Base-by-base conservation (phyloP, 176 grass and related monocot species). In the Otatea glauca region DNA sequence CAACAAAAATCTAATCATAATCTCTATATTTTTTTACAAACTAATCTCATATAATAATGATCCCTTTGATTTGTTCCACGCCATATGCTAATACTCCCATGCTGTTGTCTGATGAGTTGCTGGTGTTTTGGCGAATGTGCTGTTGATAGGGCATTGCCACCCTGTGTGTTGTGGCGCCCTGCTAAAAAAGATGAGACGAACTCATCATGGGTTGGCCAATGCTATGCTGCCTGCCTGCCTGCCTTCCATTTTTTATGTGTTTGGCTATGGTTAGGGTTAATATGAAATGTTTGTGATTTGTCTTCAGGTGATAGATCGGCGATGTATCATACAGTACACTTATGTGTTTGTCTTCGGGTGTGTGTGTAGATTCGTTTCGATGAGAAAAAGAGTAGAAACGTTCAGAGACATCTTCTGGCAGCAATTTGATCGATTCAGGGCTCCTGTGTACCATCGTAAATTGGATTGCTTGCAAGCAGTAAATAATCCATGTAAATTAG, bases 101-200 rank as follows among this genome's bases (percentile, higher is more conserved):
- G 41, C 56, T 56, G 47, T 53, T 81, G 78, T 29, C 62, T 32
- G 44, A 48, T 49, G 48, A 79, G 78, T 13, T 54, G 65, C 49
- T 69, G 21, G 48, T 81, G 51, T 25, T 23, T 66, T 12, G 63
- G 64, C 78, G 54, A 42, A 81, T 80, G 62, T 55, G 65, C 78
- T 69, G 78, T 35, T 42, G 65, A 21, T 55, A 54, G 1, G 12
- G 48, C 64, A 15, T 18, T 39, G 63, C 78, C 78, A 69, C 47
- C 13, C 78, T 81, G 64, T 68, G 20, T 18, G 25, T 9, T 23
- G 27, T 37, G 77, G 77, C 77, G 5, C 29, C 77, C 3, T 5
- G 29, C 29, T 7, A 49, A 35, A 64, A 45, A 3, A 27, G 5
- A 62, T 64, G 0, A 10, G 12, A 34, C 60, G 27, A 47, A 62